These are phyloP conservation scores for Alternaria tenuissima DNA, from an alignment of 2,329 filamentous ascomycete genomes.

Conservation along the genomic window DNA sequence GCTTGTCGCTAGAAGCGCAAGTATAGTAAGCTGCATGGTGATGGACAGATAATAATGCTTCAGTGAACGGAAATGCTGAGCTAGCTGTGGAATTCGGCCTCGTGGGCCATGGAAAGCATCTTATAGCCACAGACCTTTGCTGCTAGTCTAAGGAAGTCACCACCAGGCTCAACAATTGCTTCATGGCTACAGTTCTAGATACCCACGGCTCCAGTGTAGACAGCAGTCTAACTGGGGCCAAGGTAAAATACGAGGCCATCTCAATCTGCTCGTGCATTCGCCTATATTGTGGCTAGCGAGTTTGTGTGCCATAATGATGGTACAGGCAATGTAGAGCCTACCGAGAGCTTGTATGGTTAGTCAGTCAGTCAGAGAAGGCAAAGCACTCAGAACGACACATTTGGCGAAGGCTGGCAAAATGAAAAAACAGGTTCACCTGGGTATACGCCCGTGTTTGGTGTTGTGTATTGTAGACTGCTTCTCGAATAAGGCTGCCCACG, in stretches of 20 bases:
- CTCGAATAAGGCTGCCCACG: not conserved
- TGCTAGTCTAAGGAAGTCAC: not conserved
- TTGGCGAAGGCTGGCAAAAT: not conserved
- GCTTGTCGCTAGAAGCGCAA: constrained; percentile 22
- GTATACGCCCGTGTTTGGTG: not conserved
- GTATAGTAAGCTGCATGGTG: constrained; percentile 31
- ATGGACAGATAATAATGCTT: not conserved
- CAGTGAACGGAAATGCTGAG: not conserved
- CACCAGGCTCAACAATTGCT: not conserved
- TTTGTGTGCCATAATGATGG: constrained; percentile 6
- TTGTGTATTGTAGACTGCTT: not conserved
- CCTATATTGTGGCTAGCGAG: constrained; percentile 18
- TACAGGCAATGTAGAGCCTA: not conserved
- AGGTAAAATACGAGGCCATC: constrained; percentile 14
- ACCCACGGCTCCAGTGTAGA: constrained; percentile 10
- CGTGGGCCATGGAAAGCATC: not conserved
- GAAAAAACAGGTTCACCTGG: not conserved
- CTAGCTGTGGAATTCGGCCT: not conserved
- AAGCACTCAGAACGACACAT: not conserved
- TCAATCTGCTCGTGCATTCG: constrained; percentile 17
- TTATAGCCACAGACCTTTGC: constrained; percentile 14
- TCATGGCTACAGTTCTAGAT: constrained; percentile 2
- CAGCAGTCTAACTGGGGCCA: constrained; percentile 13
- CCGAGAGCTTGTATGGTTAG: not conserved
- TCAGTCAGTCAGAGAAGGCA: not conserved